phyloP scores from a whole-genome alignment of 202 grass and related monocot species.

The Schoenoplectus tabernaemontani region DNA sequence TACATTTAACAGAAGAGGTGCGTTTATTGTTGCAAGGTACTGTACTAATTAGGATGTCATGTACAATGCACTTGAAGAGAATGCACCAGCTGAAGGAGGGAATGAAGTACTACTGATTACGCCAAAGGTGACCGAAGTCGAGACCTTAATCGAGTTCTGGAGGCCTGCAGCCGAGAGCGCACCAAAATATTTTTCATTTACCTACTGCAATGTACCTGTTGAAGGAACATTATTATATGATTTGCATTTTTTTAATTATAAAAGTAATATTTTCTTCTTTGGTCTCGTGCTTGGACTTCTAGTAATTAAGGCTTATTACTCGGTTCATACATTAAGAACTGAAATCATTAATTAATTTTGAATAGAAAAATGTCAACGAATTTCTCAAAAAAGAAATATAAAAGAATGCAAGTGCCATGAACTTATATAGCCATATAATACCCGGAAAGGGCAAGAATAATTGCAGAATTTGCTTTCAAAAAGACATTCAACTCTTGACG shows the following conservation, averaged over 20 bases:
- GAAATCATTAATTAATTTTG: neutral
- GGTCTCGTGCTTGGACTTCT: neutral
- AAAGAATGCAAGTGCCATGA: neutral
- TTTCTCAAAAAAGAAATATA: neutral
- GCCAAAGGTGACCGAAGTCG: slow-evolving; percentile 50
- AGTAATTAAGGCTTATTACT: too few relatives aligned
- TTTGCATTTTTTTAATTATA: neutral
- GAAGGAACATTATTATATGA: too few relatives aligned
- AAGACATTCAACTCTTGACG: too few relatives aligned
- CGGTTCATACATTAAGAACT: too few relatives aligned
- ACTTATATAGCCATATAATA: neutral
- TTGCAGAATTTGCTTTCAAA: neutral
- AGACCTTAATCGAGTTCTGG: slow-evolving; percentile 33
- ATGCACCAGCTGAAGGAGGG: slow-evolving; percentile 38
- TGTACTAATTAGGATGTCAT: slow-evolving; percentile 34
- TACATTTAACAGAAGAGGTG: slow-evolving; percentile 41
- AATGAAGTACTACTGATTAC: slow-evolving; percentile 37
- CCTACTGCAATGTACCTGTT: too few relatives aligned
- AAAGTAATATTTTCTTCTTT: neutral
- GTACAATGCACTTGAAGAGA: slow-evolving; percentile 34
- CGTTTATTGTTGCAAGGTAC: slow-evolving; percentile 29
- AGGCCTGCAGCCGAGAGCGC: slow-evolving; percentile 24
- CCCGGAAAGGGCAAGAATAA: neutral
- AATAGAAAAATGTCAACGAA: slow-evolving; percentile 9
- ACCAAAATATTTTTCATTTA: slow-evolving; percentile 39